Percentiles rank a stretch among this genome's conserved stretches.
phyloP scores from a whole-genome alignment of 2,329 filamentous ascomycete species.

The Aspergillus pseudotamarii region DNA sequence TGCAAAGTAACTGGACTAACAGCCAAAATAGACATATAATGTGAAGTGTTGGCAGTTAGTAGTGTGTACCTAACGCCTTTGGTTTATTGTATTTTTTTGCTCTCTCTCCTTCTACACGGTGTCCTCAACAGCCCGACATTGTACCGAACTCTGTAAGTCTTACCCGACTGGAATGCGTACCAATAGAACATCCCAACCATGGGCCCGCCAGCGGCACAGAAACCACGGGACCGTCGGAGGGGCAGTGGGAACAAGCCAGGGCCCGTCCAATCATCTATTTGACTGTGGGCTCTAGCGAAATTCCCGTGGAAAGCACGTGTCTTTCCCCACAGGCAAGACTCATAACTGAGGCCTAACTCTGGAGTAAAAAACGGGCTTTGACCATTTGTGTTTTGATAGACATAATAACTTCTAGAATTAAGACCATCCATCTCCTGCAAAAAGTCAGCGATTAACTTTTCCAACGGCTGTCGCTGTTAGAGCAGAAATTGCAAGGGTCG shows the following conservation, averaged over 20 bases:
- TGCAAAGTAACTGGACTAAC: background rate
- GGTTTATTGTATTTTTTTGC: background rate
- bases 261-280: background rate
- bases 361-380: background rate
- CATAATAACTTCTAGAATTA: background rate
- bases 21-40: background rate
- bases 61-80: background rate
- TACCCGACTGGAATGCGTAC: background rate
- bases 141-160: background rate
- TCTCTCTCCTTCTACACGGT: background rate
- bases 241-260: background rate
- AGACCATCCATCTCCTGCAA: background rate
- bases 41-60: background rate
- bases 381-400: background rate
- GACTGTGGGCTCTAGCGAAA: background rate
- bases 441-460: background rate
- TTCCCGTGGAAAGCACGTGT: conserved; percentile 1
- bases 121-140: background rate
- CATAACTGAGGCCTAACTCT: conserved; percentile 1
- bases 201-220: background rate
- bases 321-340: background rate
- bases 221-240: conserved; percentile 1
- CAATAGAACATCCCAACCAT: conserved; percentile 5
- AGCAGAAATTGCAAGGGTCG: background rate
- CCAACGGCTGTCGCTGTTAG: background rate